Evolutionary conservation across 1,284 basidiomycete species (phyloP), one percentile per base, ranked within the genome.

Genomic region (Porogramme epimiltina): DNA sequence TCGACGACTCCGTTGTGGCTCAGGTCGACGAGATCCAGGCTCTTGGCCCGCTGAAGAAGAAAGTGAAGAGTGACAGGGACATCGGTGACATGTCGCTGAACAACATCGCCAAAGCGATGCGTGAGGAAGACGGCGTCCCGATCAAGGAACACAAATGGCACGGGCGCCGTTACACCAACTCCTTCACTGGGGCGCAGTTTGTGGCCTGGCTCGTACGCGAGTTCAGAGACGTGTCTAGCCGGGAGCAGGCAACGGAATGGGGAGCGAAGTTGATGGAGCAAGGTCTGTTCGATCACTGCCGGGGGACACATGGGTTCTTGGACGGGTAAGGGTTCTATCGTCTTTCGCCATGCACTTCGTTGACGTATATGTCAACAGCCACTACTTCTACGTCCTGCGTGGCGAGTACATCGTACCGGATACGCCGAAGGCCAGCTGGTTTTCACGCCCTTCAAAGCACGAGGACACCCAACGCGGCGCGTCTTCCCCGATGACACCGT

Each of bases 161-260:
- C 66, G 73, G 76, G 15, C 73, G 68, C 16, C 77, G 76, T 40
- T 91, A 91, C 62, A 75, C 80, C 2, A 86, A 93, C 59, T 87
- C 89, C 3, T 96, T 97, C 66, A 91, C 85, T 11, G 93, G 93
- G 0, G 85, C 84, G 52, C 90, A 94, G 45, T 85, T 96, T 59
- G 87, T 93, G 31, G 87, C 85, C 1, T 97, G 93, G 93, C 74
- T 95, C 18, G 83, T 90, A 24, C 80, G 88, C 36, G 91, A 93
- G 63, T 95, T 94, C 65, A 79, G 86, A 31, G 93, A 95, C 65
- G 82, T 95, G 2, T 85, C 87, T 4, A 88, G 85, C 4, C 75
- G 90, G 49, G 83, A 87, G 36, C 88, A 93, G 61, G 93, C 82
- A 0, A 73, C 80, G n/a, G 89, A 93, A 53, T 88, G 85, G 81